Conservation (phyloP, 257 asterid genomes). For the Nicotiana tomentosiformis region DNA sequence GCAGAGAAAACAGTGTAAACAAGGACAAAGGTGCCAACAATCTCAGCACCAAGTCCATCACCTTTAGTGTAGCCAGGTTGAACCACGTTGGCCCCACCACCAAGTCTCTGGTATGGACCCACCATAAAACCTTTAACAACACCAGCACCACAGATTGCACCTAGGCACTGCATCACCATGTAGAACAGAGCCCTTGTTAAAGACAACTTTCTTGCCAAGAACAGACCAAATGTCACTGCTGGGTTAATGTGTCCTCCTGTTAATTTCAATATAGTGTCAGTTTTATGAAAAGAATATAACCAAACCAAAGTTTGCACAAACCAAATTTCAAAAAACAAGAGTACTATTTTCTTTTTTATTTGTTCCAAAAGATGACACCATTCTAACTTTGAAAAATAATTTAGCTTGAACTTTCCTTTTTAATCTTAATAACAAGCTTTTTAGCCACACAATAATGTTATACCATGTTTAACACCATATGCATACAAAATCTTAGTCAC, state of each 20-base stretch:
- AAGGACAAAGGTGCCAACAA: conserved; percentile 10
- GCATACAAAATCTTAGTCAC: too few species aligned
- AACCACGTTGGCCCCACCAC: not conserved
- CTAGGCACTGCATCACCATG: conserved; percentile 10
- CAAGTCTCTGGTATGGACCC: not conserved
- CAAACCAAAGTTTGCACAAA: not conserved
- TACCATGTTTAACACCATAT: too few species aligned
- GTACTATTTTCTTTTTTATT: conserved; percentile 20
- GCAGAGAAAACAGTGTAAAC: conserved; percentile 29
- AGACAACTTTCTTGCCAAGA: conserved; percentile 43
- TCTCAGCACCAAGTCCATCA: conserved; percentile 50
- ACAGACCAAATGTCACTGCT: not conserved
- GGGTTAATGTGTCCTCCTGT: conserved; percentile 51
- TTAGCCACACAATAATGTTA: too few species aligned
- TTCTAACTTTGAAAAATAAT: too few species aligned
- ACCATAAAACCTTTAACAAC: conserved; percentile 9
- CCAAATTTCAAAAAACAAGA: conserved; percentile 16
- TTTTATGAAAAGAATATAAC: conserved; percentile 21
- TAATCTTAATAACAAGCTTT: too few species aligned
- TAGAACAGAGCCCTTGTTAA: conserved; percentile 34
- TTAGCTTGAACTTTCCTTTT: too few species aligned
- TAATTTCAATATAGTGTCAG: not conserved
- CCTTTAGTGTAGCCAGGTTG: conserved; percentile 5
- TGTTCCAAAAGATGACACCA: too few species aligned
- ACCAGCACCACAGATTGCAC: conserved; percentile 22